Evolutionary conservation across 2,329 filamentous ascomycete genomes (phyloP), one percentile per base, ranked within the genome.

Genomic region (Talaromyces sp.): DNA sequence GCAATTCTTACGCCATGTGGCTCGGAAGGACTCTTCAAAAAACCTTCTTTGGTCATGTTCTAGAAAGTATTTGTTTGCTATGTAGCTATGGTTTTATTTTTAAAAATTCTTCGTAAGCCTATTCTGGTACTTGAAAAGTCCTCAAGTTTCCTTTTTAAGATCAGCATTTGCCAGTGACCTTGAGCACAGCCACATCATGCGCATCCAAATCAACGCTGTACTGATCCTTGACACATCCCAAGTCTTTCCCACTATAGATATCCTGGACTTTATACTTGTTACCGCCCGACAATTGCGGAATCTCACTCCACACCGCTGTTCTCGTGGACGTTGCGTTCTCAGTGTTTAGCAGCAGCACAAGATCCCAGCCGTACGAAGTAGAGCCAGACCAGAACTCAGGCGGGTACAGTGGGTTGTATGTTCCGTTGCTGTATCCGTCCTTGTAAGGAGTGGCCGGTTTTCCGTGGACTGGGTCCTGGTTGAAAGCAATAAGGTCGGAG

Each of bases 381-480:
- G 69, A 62, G 7, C 73, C 73, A 2, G 72, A 72, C 73, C 72
- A 75, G 60, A 73, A 75, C 56, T 75, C 73, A 1, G 73, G 73
- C 2, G 73, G 72, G 47, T 75, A 71, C 0, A 42, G 62, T 0
- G 70, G 64, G 54, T 75, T 70, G 42, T 72, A 75, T 2, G 73
- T 75, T 64, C 69, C 70, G 64, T 75, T 71, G 39, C 72, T 75
- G 39, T 73, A 74, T 13, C 72, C 73, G 69, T 71, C 71, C 65
- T 76, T 72, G 52, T 77, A 73, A 0, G 81, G 81, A 65, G 69
- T 72, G 0, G 80, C 80, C 1, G 80, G 73, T 2, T 66, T 69
- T 1, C 80, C 81, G 19, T 75, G 65, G 2, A 73, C 65, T 0
- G 73, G 68, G 60, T 84, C 81, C 66, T 84, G 81, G 65, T 81